These are phyloP conservation scores for Maudiozyma barnettii DNA, from an alignment of 805 yeast genomes.

Conservation along the genomic window DNA sequence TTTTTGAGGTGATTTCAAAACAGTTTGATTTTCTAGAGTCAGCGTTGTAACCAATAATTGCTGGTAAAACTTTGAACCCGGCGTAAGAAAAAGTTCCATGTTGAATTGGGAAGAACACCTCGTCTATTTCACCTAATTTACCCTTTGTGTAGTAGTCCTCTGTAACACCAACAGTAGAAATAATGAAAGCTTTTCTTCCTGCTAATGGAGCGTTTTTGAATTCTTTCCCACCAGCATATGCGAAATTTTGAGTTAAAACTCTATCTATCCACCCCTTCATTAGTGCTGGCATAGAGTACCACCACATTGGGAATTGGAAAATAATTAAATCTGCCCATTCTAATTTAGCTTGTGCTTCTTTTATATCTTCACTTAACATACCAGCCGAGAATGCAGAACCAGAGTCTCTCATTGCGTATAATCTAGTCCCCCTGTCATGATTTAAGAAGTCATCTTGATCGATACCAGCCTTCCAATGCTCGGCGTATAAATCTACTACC, in stretches of 20 bases:
- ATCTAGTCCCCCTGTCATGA: constrained; percentile 7
- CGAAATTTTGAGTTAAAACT: constrained; percentile 18
- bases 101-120: constrained; percentile 19
- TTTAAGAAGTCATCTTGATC: constrained; percentile 17
- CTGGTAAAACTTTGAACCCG: constrained; percentile 19
- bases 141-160: constrained; percentile 11
- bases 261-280: constrained; percentile 27
- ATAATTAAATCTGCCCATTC: constrained; percentile 24
- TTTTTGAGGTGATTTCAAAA: not conserved
- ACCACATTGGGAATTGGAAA: constrained; percentile 26
- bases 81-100: constrained; percentile 19
- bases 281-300: constrained; percentile 26
- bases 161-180: constrained; percentile 13
- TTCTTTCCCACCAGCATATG: constrained; percentile 15
- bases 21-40: not conserved
- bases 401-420: constrained; percentile 13
- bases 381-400: constrained; percentile 7
- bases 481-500: constrained; percentile 19
- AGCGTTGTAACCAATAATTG: constrained; percentile 8
- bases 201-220: constrained; percentile 10
- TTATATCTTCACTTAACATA: constrained; percentile 21
- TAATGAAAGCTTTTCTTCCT: constrained; percentile 15
- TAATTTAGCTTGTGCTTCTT: constrained; percentile 21
- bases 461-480: constrained; percentile 16
- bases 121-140: constrained; percentile 17